Evolutionary conservation across 1,284 basidiomycete species (phyloP).

Genomic region (Stygiomarasmius scandens): DNA sequence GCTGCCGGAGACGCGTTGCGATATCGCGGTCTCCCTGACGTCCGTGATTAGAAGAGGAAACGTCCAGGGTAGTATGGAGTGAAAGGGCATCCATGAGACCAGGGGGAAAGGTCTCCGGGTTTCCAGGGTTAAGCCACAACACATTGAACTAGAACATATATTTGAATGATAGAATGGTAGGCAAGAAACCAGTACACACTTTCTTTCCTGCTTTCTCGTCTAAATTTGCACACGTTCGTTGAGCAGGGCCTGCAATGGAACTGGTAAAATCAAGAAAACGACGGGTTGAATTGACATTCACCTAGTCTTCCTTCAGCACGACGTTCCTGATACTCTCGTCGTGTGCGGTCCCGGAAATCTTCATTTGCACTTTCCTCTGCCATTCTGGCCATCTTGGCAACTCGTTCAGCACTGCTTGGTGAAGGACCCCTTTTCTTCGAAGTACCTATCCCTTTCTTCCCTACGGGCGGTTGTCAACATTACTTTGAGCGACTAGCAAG

Average conservation of each 20-base stretch:
- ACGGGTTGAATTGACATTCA: slow-evolving; percentile 24
- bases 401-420: slow-evolving; percentile 57
- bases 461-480: slow-evolving; percentile 38
- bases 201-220: slow-evolving; percentile 70
- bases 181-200: slow-evolving; percentile 44
- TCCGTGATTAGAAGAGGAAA: slow-evolving; percentile 25
- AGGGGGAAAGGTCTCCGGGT: slow-evolving; percentile 64
- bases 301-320: slow-evolving; percentile 68
- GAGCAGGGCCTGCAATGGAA: slow-evolving; percentile 48
- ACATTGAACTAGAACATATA: slow-evolving; percentile 67
- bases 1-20: slow-evolving; percentile 56
- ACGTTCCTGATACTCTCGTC: slow-evolving; percentile 72
- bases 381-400: slow-evolving; percentile 76
- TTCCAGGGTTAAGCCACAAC: slow-evolving; percentile 71
- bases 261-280: not conserved
- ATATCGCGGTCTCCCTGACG: slow-evolving; percentile 25
- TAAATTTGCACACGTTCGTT: slow-evolving; percentile 69
- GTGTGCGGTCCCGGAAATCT: slow-evolving; percentile 66
- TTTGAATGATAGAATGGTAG: slow-evolving; percentile 6
- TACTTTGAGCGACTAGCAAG: not conserved
- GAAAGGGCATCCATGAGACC: slow-evolving; percentile 62
- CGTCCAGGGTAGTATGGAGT: slow-evolving; percentile 36
- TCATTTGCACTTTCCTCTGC: slow-evolving; percentile 58
- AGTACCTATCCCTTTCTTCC: slow-evolving; percentile 73
- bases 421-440: slow-evolving; percentile 65